These are phyloP conservation scores for Ogataea ganodermae DNA, from an alignment of 805 yeast species.

Conservation along the genomic window DNA sequence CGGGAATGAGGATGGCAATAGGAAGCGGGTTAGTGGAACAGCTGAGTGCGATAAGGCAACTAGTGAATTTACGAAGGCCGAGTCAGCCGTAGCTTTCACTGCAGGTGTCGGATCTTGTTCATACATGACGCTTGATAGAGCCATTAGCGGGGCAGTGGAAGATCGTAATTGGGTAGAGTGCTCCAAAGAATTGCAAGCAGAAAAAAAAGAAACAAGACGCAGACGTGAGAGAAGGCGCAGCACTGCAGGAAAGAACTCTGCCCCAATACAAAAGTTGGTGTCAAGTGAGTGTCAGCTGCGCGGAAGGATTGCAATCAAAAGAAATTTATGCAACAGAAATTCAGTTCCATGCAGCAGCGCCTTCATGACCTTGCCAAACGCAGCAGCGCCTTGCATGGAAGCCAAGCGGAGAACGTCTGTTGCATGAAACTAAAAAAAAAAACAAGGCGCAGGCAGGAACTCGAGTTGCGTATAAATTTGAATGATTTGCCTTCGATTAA, in stretches of 20 bases:
- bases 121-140: too few relatives aligned
- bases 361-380: background rate
- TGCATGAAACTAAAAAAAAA: conserved; percentile 12
- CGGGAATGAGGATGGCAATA: too few relatives aligned
- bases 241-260: background rate
- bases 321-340: conserved; percentile 1
- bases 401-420: background rate
- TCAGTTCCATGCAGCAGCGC: conserved; percentile 5
- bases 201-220: conserved; percentile 1
- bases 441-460: conserved; percentile 16
- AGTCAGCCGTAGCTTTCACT: too few relatives aligned
- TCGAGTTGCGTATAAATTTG: conserved; percentile 3
- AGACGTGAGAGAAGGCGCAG: conserved; percentile 10
- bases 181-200: background rate
- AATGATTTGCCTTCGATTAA: conserved; percentile 5
- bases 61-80: too few relatives aligned
- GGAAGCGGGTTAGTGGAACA: too few relatives aligned
- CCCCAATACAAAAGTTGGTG: background rate
- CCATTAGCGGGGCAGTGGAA: background rate
- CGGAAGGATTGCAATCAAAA: background rate
- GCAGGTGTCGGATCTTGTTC: too few relatives aligned
- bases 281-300: background rate
- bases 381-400: conserved; percentile 6
- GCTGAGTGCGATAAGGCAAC: too few relatives aligned
- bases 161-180: background rate